Conservation (phyloP, 2,329 filamentous ascomycete species). For the Cyclaneusma minus region DNA sequence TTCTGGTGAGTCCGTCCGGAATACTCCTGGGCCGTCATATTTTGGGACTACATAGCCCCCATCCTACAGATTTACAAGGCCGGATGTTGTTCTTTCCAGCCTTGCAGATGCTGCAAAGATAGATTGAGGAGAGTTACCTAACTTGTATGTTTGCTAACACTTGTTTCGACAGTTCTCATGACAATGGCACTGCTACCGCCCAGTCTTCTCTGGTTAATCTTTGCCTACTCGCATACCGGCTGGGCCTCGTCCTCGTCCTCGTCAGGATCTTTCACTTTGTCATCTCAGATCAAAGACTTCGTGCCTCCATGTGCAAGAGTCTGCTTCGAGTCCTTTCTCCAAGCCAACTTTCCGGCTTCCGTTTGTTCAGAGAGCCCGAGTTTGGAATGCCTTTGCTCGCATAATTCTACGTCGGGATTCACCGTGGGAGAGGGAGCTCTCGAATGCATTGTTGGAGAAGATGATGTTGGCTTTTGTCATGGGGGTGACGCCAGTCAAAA, state of each 20-base stretch:
- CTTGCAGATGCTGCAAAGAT: too few relatives aligned
- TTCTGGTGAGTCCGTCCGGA: constrained; percentile 16
- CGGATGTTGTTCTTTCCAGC: too few relatives aligned
- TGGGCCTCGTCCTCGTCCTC: background rate
- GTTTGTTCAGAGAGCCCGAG: constrained; percentile 33
- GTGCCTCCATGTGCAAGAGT: constrained; percentile 33
- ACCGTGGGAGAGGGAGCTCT: constrained; percentile 59
- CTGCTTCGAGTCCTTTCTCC: constrained; percentile 49
- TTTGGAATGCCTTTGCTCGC: constrained; percentile 48
- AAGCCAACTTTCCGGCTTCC: constrained; percentile 36
- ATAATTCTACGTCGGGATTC: constrained; percentile 41
- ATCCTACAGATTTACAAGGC: too few relatives aligned
- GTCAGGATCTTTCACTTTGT: constrained; percentile 8
- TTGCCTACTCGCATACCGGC: constrained; percentile 6
- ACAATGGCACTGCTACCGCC: constrained; percentile 18
- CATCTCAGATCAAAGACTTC: constrained; percentile 14
- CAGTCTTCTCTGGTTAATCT: constrained; percentile 15
- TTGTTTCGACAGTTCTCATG: constrained; percentile 6
- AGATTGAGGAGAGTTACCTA: too few relatives aligned
- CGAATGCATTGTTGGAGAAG: constrained; percentile 46
- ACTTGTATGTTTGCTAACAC: too few relatives aligned
- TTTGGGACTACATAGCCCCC: too few relatives aligned
- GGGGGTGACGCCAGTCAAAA: constrained; percentile 26
- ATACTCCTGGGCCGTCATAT: too few relatives aligned
- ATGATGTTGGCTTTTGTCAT: constrained; percentile 32